Conservation (phyloP, 2,329 filamentous ascomycete species). For the Aspergillus bombycis region DNA sequence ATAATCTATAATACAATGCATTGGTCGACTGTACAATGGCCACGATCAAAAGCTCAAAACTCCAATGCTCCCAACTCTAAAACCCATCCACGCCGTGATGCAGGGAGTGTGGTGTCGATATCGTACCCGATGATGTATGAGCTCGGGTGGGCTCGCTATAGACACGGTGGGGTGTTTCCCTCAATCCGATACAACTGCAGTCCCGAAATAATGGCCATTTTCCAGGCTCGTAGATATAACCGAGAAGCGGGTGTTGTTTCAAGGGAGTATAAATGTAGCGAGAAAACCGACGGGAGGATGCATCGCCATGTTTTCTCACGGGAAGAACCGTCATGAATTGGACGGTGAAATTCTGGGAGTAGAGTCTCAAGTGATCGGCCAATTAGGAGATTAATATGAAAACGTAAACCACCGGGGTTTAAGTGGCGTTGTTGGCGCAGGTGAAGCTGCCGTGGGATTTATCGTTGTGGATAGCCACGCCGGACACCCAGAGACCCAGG, state of each 20-base stretch:
- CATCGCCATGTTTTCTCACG: background rate
- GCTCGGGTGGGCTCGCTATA: background rate
- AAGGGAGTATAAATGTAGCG: background rate
- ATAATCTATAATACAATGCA: background rate
- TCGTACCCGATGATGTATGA: background rate
- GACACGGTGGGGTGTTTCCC: background rate
- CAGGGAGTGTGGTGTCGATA: background rate
- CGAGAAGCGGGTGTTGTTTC: background rate
- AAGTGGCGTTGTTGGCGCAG: constrained; percentile 38
- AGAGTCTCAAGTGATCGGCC: background rate
- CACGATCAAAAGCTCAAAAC: background rate
- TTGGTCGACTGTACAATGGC: background rate
- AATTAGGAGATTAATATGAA: background rate
- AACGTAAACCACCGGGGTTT: background rate
- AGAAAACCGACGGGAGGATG: background rate
- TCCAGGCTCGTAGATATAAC: background rate
- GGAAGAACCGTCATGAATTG: background rate
- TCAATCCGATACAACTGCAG: background rate
- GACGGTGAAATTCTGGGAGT: background rate
- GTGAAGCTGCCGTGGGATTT: constrained; percentile 40
- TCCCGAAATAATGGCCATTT: background rate
- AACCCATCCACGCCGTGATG: background rate
- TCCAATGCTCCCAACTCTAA: background rate
- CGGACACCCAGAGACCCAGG: constrained; percentile 42
- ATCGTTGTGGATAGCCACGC: constrained; percentile 38